Evolutionary conservation across 208 protist species (phyloP).

Genomic region (Crithidia acanthocephali): DNA sequence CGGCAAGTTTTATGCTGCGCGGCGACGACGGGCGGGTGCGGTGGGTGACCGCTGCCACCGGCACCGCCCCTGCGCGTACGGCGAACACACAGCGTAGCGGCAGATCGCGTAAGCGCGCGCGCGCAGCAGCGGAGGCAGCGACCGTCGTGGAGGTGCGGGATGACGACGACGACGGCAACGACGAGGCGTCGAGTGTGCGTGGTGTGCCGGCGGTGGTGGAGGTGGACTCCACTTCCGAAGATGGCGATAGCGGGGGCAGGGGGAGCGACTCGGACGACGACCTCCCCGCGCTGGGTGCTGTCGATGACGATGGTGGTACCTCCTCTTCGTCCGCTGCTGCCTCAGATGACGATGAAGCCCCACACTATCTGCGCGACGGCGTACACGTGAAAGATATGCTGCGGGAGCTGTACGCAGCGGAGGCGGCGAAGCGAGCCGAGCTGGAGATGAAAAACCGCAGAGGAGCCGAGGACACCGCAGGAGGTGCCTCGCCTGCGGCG

Average conservation of each 20-base stretch:
- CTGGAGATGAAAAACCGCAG: not conserved
- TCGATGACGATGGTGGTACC: not conserved
- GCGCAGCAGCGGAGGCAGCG: not conserved
- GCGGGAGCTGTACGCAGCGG: slow-evolving; percentile 26
- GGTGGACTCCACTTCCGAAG: slow-evolving; percentile 1
- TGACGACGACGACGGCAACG: slow-evolving; percentile 4
- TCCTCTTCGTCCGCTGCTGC: not conserved
- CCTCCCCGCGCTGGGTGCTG: not conserved
- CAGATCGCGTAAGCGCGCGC: slow-evolving; percentile 3
- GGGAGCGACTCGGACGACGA: not conserved
- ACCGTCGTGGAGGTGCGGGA: slow-evolving; percentile 4
- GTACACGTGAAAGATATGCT: slow-evolving; percentile 23
- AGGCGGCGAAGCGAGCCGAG: slow-evolving; percentile 14
- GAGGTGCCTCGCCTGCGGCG: not conserved
- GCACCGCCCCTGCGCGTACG: no score
- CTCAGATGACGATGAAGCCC: not conserved
- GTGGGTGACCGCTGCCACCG: slow-evolving; percentile 46
- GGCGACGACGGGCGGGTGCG: slow-evolving; percentile 66
- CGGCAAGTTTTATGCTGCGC: slow-evolving; percentile 56
- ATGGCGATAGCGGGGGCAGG: not conserved
- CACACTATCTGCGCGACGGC: slow-evolving; percentile 24
- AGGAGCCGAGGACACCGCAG: not conserved
- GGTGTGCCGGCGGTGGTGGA: not conserved
- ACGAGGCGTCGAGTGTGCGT: not conserved
- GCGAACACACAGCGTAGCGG: not conserved